Base-by-base conservation (phyloP, 2,329 filamentous ascomycete genomes). In the Sclerotinia trifoliorum region DNA sequence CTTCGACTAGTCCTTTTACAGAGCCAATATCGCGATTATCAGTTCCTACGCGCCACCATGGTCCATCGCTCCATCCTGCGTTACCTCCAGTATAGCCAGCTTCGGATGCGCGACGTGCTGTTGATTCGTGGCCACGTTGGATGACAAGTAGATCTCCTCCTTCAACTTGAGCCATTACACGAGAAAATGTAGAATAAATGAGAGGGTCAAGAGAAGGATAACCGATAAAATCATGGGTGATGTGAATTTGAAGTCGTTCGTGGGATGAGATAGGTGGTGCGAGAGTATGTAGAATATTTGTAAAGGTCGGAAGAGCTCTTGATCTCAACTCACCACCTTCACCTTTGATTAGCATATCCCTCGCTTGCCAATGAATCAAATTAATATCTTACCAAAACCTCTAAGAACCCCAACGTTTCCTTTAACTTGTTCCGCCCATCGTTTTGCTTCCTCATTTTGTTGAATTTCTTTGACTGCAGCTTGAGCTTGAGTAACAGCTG, bases 111-210 rank as follows among this genome's bases (percentile, higher is more conserved):
- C 89, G 86, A 57, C 88, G 88, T 42, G 87, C 88, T 58, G 89
- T 86, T 61, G 89, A 92, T 80, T 98, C 95, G 70, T 93, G 91
- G 26, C 95, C 95, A 49, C 94, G 91, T 80, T 99, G 95, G 70
- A 98, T 88, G 67, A 99, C 95, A 66, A 98, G 85, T 24, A 99
- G 84, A 76, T 98, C 95, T 67, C 95, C 95, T 72, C 95, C 95
- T 80, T 99, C 95, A 57, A 99, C 95, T 81, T 99, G 95, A n/a
- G 93, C 87, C 95, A 99, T 99, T 76, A 99, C 94, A 65, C 93
- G 90, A 67, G 91, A 91, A 82, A 99, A 99, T 71, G 95, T 93
- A 68, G 86, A 86, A 80, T 98, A 93, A 75, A 98, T 92, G 66
- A 97, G 86, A 24, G 94, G 93, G 78, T 98, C 94, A 74, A 99